phyloP scores from a whole-genome alignment of 2,329 filamentous ascomycete genomes.

The Verticillium alfalfae region DNA sequence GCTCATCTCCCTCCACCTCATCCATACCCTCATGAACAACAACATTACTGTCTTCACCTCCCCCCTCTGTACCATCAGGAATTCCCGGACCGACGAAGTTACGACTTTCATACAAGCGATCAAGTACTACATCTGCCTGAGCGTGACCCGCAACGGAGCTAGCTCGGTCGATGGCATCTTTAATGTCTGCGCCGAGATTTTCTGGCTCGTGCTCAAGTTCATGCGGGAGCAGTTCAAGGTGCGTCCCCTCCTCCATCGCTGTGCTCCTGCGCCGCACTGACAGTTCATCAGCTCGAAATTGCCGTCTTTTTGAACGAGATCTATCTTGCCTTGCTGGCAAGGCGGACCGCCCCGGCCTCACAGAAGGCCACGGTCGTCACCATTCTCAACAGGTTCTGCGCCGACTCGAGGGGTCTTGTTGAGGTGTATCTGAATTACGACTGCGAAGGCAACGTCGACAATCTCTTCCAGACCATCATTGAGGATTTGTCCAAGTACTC shows the following conservation, averaged over 20 bases:
- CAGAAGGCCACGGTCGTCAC: slow-evolving; percentile 92
- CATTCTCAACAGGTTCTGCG: slow-evolving; percentile 76
- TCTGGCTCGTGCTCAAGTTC: slow-evolving; percentile 94
- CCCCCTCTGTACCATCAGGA: slow-evolving; percentile 85
- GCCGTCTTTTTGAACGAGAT: slow-evolving; percentile 98
- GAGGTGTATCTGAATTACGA: slow-evolving; percentile 98
- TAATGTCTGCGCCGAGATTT: slow-evolving; percentile 93
- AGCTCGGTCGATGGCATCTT: slow-evolving; percentile 91
- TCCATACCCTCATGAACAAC: slow-evolving; percentile 93
- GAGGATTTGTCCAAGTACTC: slow-evolving; percentile 89
- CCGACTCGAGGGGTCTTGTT: slow-evolving; percentile 81
- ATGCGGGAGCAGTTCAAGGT: slow-evolving; percentile 93
- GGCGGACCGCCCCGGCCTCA: slow-evolving; percentile 76
- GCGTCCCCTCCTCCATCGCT: slow-evolving; percentile 13
- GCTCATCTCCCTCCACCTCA: slow-evolving; percentile 87
- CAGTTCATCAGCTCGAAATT: slow-evolving; percentile 71
- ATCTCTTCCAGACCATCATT: slow-evolving; percentile 92
- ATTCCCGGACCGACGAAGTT: slow-evolving; percentile 80
- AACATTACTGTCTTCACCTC: slow-evolving; percentile 88
- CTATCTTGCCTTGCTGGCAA: slow-evolving; percentile 85
- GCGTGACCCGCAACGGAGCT: slow-evolving; percentile 89
- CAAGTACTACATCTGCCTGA: slow-evolving; percentile 94
- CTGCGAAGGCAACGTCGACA: slow-evolving; percentile 91
- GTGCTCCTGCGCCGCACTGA: not conserved
- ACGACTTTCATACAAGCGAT: slow-evolving; percentile 91